A percentile compares a stretch with the other conserved stretches of the same genome.
Evolutionary conservation across 352 stramenopile genomes (phyloP).

Genomic region (Phytophthora pinifolia): DNA sequence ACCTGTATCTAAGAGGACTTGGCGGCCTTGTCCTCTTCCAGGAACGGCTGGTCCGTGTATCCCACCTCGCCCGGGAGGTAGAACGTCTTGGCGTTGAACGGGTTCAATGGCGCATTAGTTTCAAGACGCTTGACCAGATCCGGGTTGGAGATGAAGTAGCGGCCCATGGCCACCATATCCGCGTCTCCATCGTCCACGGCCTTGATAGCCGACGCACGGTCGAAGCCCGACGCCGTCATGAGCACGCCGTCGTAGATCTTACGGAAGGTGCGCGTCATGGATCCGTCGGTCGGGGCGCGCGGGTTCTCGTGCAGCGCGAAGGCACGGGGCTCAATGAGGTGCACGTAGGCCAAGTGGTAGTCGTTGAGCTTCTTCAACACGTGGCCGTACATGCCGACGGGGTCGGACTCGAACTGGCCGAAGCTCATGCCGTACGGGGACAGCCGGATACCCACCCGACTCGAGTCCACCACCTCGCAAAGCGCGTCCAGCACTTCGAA

Average conservation of each 20-base stretch:
- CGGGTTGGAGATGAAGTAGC: conserved; percentile 53
- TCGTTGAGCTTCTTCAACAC: conserved; percentile 42
- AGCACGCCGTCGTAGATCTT: conserved; percentile 51
- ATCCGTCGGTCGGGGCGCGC: conserved; percentile 32
- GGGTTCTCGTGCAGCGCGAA: conserved; percentile 32
- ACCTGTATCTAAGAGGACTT: conserved; percentile 3
- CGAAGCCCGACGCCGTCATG: conserved; percentile 47
- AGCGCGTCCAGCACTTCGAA: conserved; percentile 63
- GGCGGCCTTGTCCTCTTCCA: conserved; percentile 16
- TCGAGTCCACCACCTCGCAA: conserved; percentile 36
- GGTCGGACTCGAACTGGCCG: conserved; percentile 42
- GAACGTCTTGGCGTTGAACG: conserved; percentile 36
- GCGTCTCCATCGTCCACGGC: conserved; percentile 37
- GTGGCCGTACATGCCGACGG: conserved; percentile 34
- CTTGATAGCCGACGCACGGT: conserved; percentile 30
- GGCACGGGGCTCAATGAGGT: conserved; percentile 48
- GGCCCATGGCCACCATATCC: conserved; percentile 49
- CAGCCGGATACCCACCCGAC: conserved; percentile 35
- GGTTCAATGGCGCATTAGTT: conserved; percentile 39
- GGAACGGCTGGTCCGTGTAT: conserved; percentile 45
- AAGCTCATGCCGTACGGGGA: conserved; percentile 39
- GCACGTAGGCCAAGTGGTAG: conserved; percentile 47
- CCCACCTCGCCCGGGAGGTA: conserved; percentile 35
- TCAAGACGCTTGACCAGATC: conserved; percentile 41
- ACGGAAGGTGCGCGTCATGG: conserved; percentile 46